A percentile compares a stretch with the other conserved stretches of the same genome.
These are phyloP conservation scores for Dalbergia cochinchinensis DNA, from an alignment of 306 rosid genomes.

Conservation along the genomic window DNA sequence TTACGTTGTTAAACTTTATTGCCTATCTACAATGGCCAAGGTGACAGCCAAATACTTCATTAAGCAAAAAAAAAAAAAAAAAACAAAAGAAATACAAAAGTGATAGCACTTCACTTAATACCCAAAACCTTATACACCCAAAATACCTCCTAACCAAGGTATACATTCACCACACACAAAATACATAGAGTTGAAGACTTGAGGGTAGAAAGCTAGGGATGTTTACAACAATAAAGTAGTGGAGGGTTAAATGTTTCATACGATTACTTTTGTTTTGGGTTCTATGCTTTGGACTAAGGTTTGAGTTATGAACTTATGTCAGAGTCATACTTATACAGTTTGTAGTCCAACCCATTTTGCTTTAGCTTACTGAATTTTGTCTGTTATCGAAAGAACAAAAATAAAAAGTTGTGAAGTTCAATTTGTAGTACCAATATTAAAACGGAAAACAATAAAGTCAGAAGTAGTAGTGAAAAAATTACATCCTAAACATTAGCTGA, in stretches of 20 bases:
- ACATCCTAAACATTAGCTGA: background rate
- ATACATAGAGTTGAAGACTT: background rate
- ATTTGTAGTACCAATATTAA: background rate
- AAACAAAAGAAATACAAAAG: background rate
- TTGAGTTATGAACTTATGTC: background rate
- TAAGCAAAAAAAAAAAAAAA: background rate
- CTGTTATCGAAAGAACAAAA: background rate
- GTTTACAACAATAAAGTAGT: background rate
- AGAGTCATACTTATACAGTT: background rate
- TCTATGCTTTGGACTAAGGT: background rate
- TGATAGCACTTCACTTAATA: background rate
- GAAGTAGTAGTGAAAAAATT: slow-evolving; percentile 9
- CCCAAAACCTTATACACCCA: background rate
- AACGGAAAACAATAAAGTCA: background rate
- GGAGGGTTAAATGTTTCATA: background rate
- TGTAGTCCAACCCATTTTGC: background rate
- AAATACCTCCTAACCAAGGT: too few species aligned
- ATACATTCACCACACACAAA: background rate
- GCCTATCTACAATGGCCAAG: background rate
- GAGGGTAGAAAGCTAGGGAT: background rate
- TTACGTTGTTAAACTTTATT: background rate
- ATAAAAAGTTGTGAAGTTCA: slow-evolving; percentile 11
- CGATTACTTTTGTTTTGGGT: background rate
- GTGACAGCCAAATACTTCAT: background rate
- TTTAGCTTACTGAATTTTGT: background rate